Evolutionary conservation across 768 basidiomycete genomes (phyloP), one percentile per base, ranked within the genome.

Genomic region (Cystofilobasidium macerans): DNA sequence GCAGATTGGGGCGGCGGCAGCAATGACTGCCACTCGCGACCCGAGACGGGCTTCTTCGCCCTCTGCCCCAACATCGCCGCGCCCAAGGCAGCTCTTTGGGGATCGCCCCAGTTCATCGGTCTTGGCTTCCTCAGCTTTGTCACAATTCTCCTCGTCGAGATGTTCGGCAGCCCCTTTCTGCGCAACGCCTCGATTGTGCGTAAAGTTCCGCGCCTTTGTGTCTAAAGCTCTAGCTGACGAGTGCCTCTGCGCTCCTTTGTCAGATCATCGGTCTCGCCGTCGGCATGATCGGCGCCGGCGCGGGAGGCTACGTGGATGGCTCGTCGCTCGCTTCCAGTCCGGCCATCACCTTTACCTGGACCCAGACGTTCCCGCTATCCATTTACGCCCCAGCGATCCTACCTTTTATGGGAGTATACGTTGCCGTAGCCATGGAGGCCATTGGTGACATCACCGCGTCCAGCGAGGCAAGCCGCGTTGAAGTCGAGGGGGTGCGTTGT

Each of bases 111-210:
- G 72, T 88, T 88, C 77, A 86, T 90, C 56, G 89, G 89, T 4
- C 82, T 93, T 30, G 89, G 89, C 0, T 91, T 93, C 80, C 79
- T 91, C 33, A 85, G 85, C 0, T 91, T 90, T 76, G 71, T 84
- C 57, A 79, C 82, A 16, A 62, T 65, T 51, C 58, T 61, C 40
- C n/a, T 85, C 0, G 54, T 48, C 33, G 88, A 92, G 73, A 75
- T 90, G 24, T 88, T 89, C 69, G 89, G 89, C 9, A 85, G 84
- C 4, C 89, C 88, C 0, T 91, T 92, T 78, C 75, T 92, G 72
- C 86, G 86, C 76, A 89, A 89, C 71, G 72, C 72, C 1, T 71
- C 70, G 3, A 71, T 75, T 63, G 65, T 68, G 59, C 40, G 59
- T 12, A 9, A 12, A 1, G 3, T 14, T 22, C 38, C n/a, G n/a